phyloP scores from a whole-genome alignment of 139 green algal genomes.

The Asterochloris erici region DNA sequence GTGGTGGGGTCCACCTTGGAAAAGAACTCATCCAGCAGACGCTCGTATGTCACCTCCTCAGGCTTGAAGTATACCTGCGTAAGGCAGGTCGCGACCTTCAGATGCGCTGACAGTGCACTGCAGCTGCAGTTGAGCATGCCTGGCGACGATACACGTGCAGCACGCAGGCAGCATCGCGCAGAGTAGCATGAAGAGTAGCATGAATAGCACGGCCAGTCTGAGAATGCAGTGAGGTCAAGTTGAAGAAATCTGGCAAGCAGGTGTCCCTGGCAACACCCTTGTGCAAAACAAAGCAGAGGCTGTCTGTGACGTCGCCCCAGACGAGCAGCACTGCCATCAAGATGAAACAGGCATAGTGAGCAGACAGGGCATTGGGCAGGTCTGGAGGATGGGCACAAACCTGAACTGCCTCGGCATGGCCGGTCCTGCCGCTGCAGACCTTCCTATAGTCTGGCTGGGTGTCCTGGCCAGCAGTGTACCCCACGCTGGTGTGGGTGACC shows the following conservation, averaged over 20 bases:
- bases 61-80: conserved; percentile 76
- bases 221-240: neutral
- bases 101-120: neutral
- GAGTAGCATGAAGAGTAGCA: neutral
- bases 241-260: neutral
- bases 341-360: neutral
- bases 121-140: neutral
- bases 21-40: conserved; percentile 76
- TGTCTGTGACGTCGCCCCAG: neutral
- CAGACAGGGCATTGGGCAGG: neutral
- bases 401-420: conserved; percentile 69
- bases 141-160: neutral
- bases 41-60: conserved; percentile 50
- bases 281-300: neutral
- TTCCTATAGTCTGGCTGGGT: conserved; percentile 71
- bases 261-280: neutral
- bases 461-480: conserved; percentile 66
- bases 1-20: conserved; percentile 71
- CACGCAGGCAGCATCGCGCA: neutral
- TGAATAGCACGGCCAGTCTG: neutral
- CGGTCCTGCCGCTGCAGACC: conserved; percentile 81
- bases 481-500: conserved; percentile 62
- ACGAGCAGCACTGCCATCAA: neutral
- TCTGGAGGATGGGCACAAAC: neutral
- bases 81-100: neutral